These are phyloP conservation scores for Pichia sp. DNA, from an alignment of 1,139 yeast species.

Conservation along the genomic window DNA sequence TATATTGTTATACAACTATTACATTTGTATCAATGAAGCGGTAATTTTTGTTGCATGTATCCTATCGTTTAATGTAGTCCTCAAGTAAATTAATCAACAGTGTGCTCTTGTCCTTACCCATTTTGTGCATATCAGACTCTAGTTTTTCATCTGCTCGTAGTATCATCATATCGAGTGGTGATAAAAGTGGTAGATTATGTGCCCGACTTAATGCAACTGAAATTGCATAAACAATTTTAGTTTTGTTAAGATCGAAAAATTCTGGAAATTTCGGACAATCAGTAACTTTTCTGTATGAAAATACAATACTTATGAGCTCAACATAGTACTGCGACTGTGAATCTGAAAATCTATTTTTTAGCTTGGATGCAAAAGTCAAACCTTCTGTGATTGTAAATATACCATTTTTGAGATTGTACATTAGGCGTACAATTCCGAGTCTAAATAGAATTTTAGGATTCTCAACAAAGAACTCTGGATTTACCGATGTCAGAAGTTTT, in stretches of 20 bases:
- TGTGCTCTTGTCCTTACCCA: slow-evolving; percentile 17
- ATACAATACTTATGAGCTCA: slow-evolving; percentile 39
- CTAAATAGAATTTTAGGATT: slow-evolving; percentile 45
- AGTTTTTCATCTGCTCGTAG: slow-evolving; percentile 24
- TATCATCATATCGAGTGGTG: slow-evolving; percentile 20
- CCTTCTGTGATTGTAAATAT: slow-evolving; percentile 26
- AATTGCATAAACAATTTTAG: slow-evolving; percentile 36
- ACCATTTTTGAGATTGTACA: slow-evolving; percentile 32
- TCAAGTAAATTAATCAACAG: slow-evolving; percentile 32
- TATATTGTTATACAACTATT: too few species aligned
- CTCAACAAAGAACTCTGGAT: slow-evolving; percentile 36
- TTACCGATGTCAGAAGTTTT: slow-evolving; percentile 15
- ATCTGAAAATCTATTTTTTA: slow-evolving; percentile 34
- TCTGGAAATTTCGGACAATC: slow-evolving; percentile 29
- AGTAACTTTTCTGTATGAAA: slow-evolving; percentile 46
- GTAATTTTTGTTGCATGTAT: neutral
- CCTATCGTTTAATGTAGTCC: slow-evolving; percentile 23
- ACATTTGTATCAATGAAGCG: too few species aligned
- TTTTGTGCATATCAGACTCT: slow-evolving; percentile 6
- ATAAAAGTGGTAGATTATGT: slow-evolving; percentile 13
- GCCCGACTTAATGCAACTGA: slow-evolving; percentile 32
- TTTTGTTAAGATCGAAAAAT: slow-evolving; percentile 31
- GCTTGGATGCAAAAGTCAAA: slow-evolving; percentile 39
- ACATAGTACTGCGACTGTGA: slow-evolving; percentile 28
- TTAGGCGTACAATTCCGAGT: slow-evolving; percentile 44